Evolutionary conservation across 2,329 filamentous ascomycete genomes (phyloP), one percentile per base, ranked within the genome.

Genomic region (Ophiostoma australiae): DNA sequence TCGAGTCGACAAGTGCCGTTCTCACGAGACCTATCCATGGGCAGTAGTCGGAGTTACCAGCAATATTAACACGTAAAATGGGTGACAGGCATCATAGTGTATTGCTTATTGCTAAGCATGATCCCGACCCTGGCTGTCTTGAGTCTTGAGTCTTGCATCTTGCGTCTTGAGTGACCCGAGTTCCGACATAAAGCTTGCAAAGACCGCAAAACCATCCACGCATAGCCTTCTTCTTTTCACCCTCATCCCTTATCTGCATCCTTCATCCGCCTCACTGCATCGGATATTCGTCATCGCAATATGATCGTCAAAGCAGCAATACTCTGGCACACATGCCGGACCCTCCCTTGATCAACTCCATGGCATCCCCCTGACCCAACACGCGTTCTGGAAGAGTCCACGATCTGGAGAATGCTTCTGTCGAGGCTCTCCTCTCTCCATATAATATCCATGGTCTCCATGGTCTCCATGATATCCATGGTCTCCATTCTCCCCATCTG

Each of bases 401-500:
- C 52, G 52, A 58, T 58, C n/a, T 58, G 52, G 52, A 58, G 52
- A 58, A 58, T 58, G 52, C 52, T 58, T 58, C n/a, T 27, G 44
- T n/a, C 37, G 37, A 39, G 37, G 10, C 37, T 39, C 13, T 48
- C 44, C 52, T 23, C n/a, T n/a, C 48, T 55, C 48, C 48, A 55
- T 55, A 13, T 8, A 6, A 55, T 58, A 58, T 58, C 52, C 52
- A 58, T 58, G 20, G 3, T 48, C 17, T 58, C 52, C 52, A 58
- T 58, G 20, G 3, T 48, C 17, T 39, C 10, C 10, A 39, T 48
- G 41, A 20, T 20, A 17, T 48, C 41, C 41, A 48, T 48, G 41
- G 15, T 13, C 41, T 44, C 41, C 41, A 44, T 44, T 5, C 13
- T 11, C 48, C 23, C 48, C 48, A 15, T 31, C 23, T 61, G 20